Percentiles rank a stretch among this genome's conserved stretches.
These are phyloP conservation scores for Ormosia emarginata DNA, from an alignment of 306 rosid genomes.

Conservation along the genomic window DNA sequence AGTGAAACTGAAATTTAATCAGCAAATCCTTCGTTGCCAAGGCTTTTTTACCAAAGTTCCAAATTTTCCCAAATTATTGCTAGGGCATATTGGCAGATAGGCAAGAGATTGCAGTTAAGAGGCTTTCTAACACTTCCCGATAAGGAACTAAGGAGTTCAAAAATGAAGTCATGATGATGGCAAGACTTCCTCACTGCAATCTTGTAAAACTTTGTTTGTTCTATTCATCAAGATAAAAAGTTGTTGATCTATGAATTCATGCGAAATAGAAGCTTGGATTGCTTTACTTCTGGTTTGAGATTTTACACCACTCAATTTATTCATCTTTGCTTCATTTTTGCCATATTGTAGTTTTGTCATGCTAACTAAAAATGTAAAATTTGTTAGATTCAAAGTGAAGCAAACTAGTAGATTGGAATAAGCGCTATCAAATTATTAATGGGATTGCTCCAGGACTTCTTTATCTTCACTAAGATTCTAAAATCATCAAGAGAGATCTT, in stretches of 20 bases:
- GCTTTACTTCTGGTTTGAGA: background rate
- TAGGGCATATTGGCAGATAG: background rate
- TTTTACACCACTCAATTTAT: background rate
- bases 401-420: background rate
- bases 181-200: background rate
- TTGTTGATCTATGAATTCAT: background rate
- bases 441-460: background rate
- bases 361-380: background rate
- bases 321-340: background rate
- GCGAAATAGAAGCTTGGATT: background rate
- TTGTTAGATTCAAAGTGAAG: background rate
- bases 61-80: background rate
- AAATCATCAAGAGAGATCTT: background rate
- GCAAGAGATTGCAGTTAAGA: background rate
- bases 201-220: background rate
- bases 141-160: background rate
- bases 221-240: background rate
- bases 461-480: background rate
- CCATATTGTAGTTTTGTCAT: background rate
- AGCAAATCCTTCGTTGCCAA: background rate
- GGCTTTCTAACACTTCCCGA: background rate
- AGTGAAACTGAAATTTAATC: background rate
- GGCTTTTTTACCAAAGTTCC: background rate
- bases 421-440: background rate
- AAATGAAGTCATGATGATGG: background rate